A percentile compares a stretch with the other conserved stretches of the same genome.
Conservation (phyloP, 768 basidiomycete species). For the Amanita fuliginea region DNA sequence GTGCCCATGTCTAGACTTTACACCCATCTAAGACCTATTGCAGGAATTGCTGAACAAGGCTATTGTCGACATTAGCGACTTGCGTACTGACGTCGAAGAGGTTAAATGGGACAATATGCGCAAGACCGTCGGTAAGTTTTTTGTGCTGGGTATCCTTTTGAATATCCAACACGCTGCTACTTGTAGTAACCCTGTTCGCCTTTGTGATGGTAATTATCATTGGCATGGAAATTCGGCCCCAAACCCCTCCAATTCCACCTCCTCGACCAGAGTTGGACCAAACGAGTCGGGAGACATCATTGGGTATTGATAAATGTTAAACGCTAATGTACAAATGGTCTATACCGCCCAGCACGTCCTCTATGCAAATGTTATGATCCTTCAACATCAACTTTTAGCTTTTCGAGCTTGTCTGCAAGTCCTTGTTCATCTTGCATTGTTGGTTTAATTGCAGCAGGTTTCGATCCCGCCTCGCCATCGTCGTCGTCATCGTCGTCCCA, state of each 20-base stretch:
- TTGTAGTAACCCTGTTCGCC: slow-evolving; percentile 45
- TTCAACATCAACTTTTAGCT: slow-evolving; percentile 33
- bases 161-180: slow-evolving; percentile 1
- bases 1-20: slow-evolving; percentile 1
- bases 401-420: slow-evolving; percentile 41
- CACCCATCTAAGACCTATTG: not conserved
- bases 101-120: slow-evolving; percentile 87
- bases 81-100: slow-evolving; percentile 74
- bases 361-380: slow-evolving; percentile 2
- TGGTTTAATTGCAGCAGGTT: not conserved
- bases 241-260: slow-evolving; percentile 19
- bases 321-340: slow-evolving; percentile 29
- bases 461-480: not conserved
- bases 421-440: slow-evolving; percentile 10
- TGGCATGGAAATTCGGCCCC: slow-evolving; percentile 55
- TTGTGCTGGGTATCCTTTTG: not conserved
- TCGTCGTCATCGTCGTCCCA: slow-evolving; percentile 59
- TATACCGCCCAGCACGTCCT: slow-evolving; percentile 17
- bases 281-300: not conserved
- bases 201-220: slow-evolving; percentile 65
- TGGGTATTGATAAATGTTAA: not conserved
- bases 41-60: slow-evolving; percentile 72
- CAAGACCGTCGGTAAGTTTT: slow-evolving; percentile 57
- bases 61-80: slow-evolving; percentile 63
- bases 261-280: slow-evolving; percentile 18